Evolutionary conservation across 1,284 basidiomycete genomes (phyloP), one percentile per base, ranked within the genome.

Genomic region (Cutaneotrichosporon spelunceum): DNA sequence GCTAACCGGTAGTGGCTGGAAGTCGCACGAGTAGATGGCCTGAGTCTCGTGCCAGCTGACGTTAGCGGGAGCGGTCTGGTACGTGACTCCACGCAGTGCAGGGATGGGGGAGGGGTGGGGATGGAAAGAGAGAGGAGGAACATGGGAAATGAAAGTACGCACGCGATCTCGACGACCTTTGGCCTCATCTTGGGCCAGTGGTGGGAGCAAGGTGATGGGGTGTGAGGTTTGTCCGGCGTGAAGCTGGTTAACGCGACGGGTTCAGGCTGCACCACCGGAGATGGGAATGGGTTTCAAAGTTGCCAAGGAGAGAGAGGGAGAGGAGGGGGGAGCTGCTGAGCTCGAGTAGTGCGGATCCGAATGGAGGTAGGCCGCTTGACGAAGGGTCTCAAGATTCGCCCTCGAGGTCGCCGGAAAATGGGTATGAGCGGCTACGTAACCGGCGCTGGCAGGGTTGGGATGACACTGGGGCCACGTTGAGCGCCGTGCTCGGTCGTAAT

Each of bases 21-120:
- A 94, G 82, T 97, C 93, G 78, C 90, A 92, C 21, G 90, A 90
- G 59, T 91, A 93, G 77, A 96, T 93, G 27, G 93, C 92, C 75
- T 91, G 93, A 2, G 78, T 79, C 81, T 94, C 91, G 82, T 96
- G 93, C 93, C 93, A 97, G 42, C 78, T 80, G 62, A 9, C 8
- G 52, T 34, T 13, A 30, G 27, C 52, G 21, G 23, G 34, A 26
- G 34, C 29, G 14, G 48, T 24, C 3, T 50, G 24, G 14, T 14
- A 54, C 10, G 21, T 53, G 23, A 24, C 29, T 47, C 44, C 26
- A 36, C 21, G 6, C 49, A 13, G n/a, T n/a, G n/a, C n/a, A 19
- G 14, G 21, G 13, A 49, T 49, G 48, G 36, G 10, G 44, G 9
- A 21, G 34, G 34, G 11, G 34, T 10, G 39, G 39, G 19, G n/a